Conservation (phyloP, 2,329 filamentous ascomycete genomes). For the Nothophoma quercina region DNA sequence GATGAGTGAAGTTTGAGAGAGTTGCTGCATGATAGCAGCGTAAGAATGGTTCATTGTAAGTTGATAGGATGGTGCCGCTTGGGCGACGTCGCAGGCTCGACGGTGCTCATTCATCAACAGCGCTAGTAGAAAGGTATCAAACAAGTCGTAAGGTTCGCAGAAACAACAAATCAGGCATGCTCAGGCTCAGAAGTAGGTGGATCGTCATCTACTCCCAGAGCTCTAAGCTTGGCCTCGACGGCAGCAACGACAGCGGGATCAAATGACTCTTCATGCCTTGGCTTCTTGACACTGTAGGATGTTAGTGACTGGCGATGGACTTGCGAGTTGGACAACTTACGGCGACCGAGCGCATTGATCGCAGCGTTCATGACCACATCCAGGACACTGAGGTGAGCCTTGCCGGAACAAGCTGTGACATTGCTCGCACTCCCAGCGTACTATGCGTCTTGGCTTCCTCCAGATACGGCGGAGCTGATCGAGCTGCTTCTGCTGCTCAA, state of each 20-base stretch:
- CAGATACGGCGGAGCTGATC: conserved; percentile 49
- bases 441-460: conserved; percentile 54
- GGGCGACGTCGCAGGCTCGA: not conserved
- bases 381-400: conserved; percentile 63
- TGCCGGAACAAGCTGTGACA: conserved; percentile 68
- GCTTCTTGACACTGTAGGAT: conserved; percentile 60
- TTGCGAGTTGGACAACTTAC: conserved; percentile 41
- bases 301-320: conserved; percentile 15
- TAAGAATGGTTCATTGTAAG: conserved; percentile 3
- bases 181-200: conserved; percentile 26
- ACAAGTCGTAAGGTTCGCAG: not conserved
- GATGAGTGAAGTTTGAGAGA: not conserved
- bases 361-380: conserved; percentile 69
- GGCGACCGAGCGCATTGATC: conserved; percentile 64
- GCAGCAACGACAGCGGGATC: conserved; percentile 67
- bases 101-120: not conserved
- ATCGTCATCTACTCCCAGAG: conserved; percentile 39
- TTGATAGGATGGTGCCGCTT: not conserved
- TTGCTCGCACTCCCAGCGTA: conserved; percentile 64
- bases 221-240: conserved; percentile 63
- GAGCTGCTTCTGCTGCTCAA: conserved; percentile 32
- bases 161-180: conserved; percentile 13
- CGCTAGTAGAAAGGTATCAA: not conserved
- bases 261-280: conserved; percentile 62
- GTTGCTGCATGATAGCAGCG: not conserved